Evolutionary conservation across 305 asterid species (phyloP).

Genomic region (Rubia peregrina): DNA sequence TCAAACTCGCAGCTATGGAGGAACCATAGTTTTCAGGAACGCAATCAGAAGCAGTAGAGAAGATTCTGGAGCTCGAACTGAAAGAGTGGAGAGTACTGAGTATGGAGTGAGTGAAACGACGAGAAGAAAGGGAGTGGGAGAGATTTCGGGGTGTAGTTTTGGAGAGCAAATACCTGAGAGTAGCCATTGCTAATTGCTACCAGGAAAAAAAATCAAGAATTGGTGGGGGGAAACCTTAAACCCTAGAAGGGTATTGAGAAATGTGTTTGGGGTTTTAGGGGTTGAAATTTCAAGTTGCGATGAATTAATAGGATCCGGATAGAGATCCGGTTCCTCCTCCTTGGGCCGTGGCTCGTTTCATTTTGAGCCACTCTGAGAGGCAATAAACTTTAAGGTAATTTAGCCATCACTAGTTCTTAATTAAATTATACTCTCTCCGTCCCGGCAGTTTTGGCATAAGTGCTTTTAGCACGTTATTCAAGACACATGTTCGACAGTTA

Average conservation of each 20-base stretch:
- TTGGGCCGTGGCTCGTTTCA: too few species aligned
- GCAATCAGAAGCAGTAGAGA: constrained; percentile 45
- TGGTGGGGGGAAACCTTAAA: constrained; percentile 26
- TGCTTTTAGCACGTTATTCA: too few species aligned
- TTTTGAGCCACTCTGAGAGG: too few species aligned
- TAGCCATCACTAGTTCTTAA: too few species aligned
- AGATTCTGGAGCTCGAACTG: constrained; percentile 30
- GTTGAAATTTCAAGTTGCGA: neutral
- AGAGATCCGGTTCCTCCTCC: neutral
- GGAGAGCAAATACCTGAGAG: constrained; percentile 39
- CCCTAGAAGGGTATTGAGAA: constrained; percentile 28
- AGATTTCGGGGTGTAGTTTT: constrained; percentile 30
- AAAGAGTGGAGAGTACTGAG: constrained; percentile 28
- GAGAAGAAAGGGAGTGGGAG: constrained; percentile 3
- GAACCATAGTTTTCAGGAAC: constrained; percentile 44
- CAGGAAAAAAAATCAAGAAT: neutral
- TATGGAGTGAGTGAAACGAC: constrained; percentile 20
- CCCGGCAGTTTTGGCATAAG: too few species aligned
- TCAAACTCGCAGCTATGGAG: constrained; percentile 54
- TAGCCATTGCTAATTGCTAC: constrained; percentile 33
- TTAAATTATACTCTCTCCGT: too few species aligned
- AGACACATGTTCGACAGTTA: too few species aligned
- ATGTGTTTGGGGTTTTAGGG: neutral
- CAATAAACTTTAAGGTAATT: too few species aligned
- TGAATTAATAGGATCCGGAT: neutral